Evolutionary conservation across 2,329 filamentous ascomycete species (phyloP).

Genomic region (Fusarium agapanthi): DNA sequence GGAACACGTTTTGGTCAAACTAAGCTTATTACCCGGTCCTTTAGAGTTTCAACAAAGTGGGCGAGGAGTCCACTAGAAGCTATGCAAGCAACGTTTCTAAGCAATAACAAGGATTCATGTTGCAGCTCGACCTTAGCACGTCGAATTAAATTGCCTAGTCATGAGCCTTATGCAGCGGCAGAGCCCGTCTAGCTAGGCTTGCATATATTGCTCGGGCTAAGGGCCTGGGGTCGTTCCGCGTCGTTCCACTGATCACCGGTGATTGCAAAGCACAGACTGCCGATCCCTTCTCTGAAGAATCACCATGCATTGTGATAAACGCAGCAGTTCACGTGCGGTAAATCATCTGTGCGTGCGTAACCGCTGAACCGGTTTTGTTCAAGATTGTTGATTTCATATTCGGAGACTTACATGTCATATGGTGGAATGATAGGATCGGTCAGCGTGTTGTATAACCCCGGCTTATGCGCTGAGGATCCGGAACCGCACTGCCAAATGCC

Average conservation of each 20-base stretch:
- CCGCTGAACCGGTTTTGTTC: background rate
- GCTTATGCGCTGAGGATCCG: constrained; percentile 2
- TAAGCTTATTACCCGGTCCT: background rate
- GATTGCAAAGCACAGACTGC: background rate
- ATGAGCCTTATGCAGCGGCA: background rate
- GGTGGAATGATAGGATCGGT: background rate
- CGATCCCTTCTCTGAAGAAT: background rate
- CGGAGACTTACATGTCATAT: background rate
- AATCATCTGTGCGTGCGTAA: background rate
- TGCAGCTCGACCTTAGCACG: background rate
- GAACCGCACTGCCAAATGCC: background rate
- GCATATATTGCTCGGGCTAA: background rate
- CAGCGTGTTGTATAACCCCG: background rate
- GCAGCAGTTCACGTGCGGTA: background rate
- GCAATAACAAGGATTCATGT: background rate
- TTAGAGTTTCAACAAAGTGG: background rate
- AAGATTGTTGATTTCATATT: background rate
- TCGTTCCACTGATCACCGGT: background rate
- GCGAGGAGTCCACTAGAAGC: background rate
- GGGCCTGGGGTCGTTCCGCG: background rate
- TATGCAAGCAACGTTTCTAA: background rate
- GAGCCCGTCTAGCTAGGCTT: background rate
- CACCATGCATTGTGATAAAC: background rate
- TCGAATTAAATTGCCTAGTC: background rate
- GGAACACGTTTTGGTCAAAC: background rate